A percentile compares a stretch with the other conserved stretches of the same genome.
Evolutionary conservation across 2,329 filamentous ascomycete species (phyloP).

Genomic region (Fusarium sublunatum): DNA sequence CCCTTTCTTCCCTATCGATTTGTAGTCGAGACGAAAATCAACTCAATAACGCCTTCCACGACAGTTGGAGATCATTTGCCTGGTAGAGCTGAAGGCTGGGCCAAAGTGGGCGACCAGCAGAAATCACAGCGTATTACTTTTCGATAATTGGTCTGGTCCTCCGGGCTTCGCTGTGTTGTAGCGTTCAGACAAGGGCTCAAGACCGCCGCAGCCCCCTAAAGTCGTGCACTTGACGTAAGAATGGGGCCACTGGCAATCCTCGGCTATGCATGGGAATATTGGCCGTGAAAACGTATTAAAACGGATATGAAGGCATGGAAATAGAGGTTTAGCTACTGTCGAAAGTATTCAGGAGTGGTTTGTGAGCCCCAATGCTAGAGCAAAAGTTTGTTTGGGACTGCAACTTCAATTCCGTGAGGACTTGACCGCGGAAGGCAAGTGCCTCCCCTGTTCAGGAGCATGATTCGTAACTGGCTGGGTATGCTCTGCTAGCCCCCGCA

Average conservation of each 20-base stretch:
- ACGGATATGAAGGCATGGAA: not conserved
- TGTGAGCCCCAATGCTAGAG: not conserved
- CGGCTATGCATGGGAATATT: not conserved
- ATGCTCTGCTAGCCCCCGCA: conserved; percentile 27
- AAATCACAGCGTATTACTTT: conserved; percentile 7
- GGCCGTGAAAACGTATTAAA: not conserved
- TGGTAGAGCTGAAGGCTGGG: conserved; percentile 14
- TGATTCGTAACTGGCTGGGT: not conserved
- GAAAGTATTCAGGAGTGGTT: not conserved
- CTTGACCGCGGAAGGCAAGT: conserved; percentile 15
- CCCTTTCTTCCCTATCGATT: not conserved
- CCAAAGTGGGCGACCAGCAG: conserved; percentile 5
- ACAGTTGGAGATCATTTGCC: conserved; percentile 29
- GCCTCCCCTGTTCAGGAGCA: conserved; percentile 6
- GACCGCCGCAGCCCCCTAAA: not conserved
- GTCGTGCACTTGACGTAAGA: conserved; percentile 24
- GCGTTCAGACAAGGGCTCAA: conserved; percentile 5
- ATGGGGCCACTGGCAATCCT: conserved; percentile 11
- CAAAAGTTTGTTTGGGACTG: not conserved
- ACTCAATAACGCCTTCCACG: conserved; percentile 8
- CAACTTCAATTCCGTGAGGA: not conserved
- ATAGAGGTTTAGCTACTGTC: not conserved
- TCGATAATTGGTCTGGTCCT: conserved; percentile 4
- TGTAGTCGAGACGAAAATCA: conserved; percentile 1
- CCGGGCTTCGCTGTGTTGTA: not conserved